Evolutionary conservation across 73 alveolate genomes (phyloP), one percentile per base, ranked within the genome.

Genomic region (Paramecium sonneborni): DNA sequence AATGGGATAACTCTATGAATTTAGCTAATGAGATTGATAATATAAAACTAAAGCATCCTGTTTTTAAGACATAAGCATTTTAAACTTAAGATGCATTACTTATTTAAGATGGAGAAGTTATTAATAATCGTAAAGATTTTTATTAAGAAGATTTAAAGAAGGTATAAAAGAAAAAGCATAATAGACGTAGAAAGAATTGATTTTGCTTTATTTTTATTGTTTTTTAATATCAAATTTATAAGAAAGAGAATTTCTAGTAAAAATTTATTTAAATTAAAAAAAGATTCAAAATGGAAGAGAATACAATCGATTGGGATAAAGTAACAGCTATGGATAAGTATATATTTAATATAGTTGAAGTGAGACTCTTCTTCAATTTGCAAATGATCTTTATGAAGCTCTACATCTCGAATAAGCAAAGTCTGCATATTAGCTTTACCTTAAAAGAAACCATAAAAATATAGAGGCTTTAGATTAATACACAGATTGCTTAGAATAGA

Each of bases 171-270:
- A 79, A 79, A n/a, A 79, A 79, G n/a, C 44, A 79, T 24, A 79
- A 79, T 39, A 79, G 74, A 46, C 21, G 72, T 14, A 79, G 90
- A 79, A 79, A 79, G 55, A 79, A 79, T 79, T 37, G 87, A 62
- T 4, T 62, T 32, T 32, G 28, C 44, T 57, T 57, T 21, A 24
- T 62, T 26, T 62, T 62, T 52, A 18, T 52, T 52, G 68, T 52
- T n/a, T 52, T 18, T 52, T 52, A 18, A 48, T 0, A 48, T 48
- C 67, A 48, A 48, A 48, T 48, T 52, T 15, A 18, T 52, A 1
- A 46, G 57, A 52, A 52, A 52, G 68, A 52, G 68, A 52, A 52
- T 52, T 52, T 52, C 30, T 18, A n/a, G 5, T 52, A 18, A 52
- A 52, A 52, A 52, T 52, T 52, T 52, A 18, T 52, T 52, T 18